Percentiles rank a stretch among this genome's conserved stretches.
Evolutionary conservation across 768 basidiomycete genomes (phyloP).

Genomic region (Termitomyces sp.): DNA sequence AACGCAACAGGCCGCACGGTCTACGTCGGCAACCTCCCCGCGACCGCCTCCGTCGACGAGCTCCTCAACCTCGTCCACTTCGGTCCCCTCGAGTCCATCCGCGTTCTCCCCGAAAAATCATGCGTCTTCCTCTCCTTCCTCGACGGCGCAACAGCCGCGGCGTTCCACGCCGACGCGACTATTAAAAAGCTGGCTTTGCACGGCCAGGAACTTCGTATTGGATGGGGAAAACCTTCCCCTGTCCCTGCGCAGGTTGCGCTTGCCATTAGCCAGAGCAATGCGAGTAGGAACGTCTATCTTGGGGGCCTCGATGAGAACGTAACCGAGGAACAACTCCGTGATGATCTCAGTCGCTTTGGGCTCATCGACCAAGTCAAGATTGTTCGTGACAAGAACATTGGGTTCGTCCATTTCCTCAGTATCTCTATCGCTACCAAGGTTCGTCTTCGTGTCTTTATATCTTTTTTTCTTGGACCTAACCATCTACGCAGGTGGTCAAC

Average conservation of each 20-base stretch:
- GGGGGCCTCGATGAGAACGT: slow-evolving; percentile 87
- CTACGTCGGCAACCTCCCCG: slow-evolving; percentile 94
- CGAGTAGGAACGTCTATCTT: slow-evolving; percentile 94
- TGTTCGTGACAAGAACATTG: slow-evolving; percentile 98
- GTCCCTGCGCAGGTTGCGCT: slow-evolving; percentile 84
- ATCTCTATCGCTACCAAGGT: slow-evolving; percentile 96
- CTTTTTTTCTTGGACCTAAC: not conserved
- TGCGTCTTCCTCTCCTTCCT: slow-evolving; percentile 99
- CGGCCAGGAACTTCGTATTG: slow-evolving; percentile 96
- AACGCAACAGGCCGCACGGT: slow-evolving; percentile 83
- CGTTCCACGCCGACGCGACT: slow-evolving; percentile 95
- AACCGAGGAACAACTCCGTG: slow-evolving; percentile 89
- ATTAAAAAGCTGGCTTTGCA: slow-evolving; percentile 93
- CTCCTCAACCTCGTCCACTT: slow-evolving; percentile 97
- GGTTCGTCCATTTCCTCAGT: slow-evolving; percentile 97
- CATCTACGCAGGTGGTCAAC: slow-evolving; percentile 70
- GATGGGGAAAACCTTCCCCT: slow-evolving; percentile 94
- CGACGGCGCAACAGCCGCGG: slow-evolving; percentile 87
- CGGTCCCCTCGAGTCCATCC: slow-evolving; percentile 92
- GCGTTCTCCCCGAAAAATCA: slow-evolving; percentile 93
- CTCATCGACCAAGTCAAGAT: slow-evolving; percentile 99
- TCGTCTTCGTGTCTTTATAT: slow-evolving; percentile 16
- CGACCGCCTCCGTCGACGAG: slow-evolving; percentile 95
- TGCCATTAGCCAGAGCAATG: slow-evolving; percentile 89
- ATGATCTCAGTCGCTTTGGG: slow-evolving; percentile 90